phyloP scores from a whole-genome alignment of 768 basidiomycete species.

The Scleroderma bovista region DNA sequence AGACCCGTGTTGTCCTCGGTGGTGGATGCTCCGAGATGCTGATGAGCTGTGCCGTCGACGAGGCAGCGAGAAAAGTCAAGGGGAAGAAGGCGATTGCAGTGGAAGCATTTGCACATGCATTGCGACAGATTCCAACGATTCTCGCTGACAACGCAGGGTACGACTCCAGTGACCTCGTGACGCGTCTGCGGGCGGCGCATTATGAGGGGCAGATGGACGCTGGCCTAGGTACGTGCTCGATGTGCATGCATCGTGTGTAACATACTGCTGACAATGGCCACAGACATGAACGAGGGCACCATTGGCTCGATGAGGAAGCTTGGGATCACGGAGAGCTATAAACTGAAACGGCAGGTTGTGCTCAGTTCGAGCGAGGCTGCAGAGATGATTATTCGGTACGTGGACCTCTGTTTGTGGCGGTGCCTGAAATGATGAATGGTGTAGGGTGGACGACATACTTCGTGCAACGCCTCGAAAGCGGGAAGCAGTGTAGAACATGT shows the following conservation, averaged over 20 bases:
- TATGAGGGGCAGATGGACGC: conserved; percentile 84
- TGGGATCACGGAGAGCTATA: conserved; percentile 95
- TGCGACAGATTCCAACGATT: conserved; percentile 94
- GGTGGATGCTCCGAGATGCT: conserved; percentile 98
- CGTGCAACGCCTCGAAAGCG: conserved; percentile 80
- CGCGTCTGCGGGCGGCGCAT: conserved; percentile 86
- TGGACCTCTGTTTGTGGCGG: conserved; percentile 1
- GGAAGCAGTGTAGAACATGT: conserved; percentile 56
- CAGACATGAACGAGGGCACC: conserved; percentile 84
- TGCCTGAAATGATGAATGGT: conserved; percentile 3
- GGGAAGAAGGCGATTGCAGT: conserved; percentile 96
- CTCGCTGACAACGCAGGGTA: conserved; percentile 97
- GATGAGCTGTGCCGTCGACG: conserved; percentile 93
- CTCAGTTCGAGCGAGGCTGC: conserved; percentile 92
- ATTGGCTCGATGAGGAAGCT: conserved; percentile 85
- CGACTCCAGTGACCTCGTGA: conserved; percentile 94
- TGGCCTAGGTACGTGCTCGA: conserved; percentile 60
- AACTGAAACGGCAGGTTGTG: conserved; percentile 93
- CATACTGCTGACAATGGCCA: neutral
- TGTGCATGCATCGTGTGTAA: conserved; percentile 1
- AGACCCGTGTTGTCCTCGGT: conserved; percentile 90
- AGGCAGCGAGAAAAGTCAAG: conserved; percentile 73
- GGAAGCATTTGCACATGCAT: conserved; percentile 83
- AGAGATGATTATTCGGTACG: conserved; percentile 95
- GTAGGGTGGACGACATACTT: conserved; percentile 88